Percentiles rank a stretch among this genome's conserved stretches.
These are phyloP conservation scores for Zopfia rhizophila DNA, from an alignment of 2,329 filamentous ascomycete species.

Conservation along the genomic window DNA sequence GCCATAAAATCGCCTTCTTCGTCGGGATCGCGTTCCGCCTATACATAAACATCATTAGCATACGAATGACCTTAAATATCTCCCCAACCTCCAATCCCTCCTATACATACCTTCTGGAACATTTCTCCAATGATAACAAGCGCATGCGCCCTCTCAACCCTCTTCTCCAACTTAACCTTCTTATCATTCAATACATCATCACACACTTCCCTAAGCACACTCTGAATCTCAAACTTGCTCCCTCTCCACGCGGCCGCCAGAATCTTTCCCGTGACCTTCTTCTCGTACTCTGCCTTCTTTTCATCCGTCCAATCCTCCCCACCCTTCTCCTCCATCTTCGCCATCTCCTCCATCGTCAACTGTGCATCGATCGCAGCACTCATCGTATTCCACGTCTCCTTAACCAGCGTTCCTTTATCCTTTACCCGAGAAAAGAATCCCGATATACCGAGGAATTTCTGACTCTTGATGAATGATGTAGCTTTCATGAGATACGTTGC, in stretches of 20 bases:
- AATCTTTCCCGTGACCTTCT: constrained; percentile 96
- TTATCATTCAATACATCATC: constrained; percentile 84
- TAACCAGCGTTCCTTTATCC: constrained; percentile 95
- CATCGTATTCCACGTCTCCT: constrained; percentile 99
- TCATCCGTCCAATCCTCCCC: constrained; percentile 99
- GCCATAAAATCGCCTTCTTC: constrained; percentile 99
- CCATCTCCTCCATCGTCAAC: constrained; percentile 99
- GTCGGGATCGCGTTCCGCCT: constrained; percentile 90
- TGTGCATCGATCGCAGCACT: constrained; percentile 96
- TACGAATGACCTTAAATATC: too few relatives aligned
- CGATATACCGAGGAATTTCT: constrained; percentile 95
- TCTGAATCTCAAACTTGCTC: constrained; percentile 97
- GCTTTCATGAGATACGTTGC: constrained; percentile 90
- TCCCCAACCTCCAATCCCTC: background rate
- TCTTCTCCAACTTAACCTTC: constrained; percentile 83
- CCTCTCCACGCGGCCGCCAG: constrained; percentile 95
- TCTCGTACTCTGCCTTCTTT: constrained; percentile 94
- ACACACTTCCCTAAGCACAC: constrained; percentile 93
- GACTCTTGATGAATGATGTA: constrained; percentile 86
- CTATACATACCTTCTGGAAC: constrained; percentile 78
- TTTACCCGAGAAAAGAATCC: constrained; percentile 95
- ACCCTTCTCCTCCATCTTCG: constrained; percentile 90
- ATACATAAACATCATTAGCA: too few relatives aligned
- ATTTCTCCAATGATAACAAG: constrained; percentile 89
- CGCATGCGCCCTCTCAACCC: constrained; percentile 90